Percentiles rank a stretch among this genome's conserved stretches.
Evolutionary conservation across 495 filamentous ascomycete genomes (phyloP).

Genomic region (Podospora didyma): DNA sequence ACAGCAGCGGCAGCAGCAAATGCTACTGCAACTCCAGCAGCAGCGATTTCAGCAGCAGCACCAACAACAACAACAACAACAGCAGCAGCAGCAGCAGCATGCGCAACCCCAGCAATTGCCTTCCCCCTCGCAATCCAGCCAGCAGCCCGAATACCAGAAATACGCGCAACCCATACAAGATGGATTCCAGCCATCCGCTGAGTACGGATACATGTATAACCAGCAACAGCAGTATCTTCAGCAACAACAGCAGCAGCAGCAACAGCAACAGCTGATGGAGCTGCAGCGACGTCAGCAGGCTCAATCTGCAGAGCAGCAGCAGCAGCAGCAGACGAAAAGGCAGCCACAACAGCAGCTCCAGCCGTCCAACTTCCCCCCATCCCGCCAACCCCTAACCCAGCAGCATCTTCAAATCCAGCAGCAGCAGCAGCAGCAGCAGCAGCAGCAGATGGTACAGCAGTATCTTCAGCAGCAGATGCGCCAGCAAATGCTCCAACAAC

Average conservation of each 20-base stretch:
- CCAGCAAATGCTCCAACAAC: not conserved
- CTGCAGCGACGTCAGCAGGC: not conserved
- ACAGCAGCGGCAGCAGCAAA: too few species aligned
- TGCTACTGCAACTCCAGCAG: too few species aligned
- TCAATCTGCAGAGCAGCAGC: not conserved
- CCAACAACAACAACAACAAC: too few species aligned
- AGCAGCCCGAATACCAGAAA: too few species aligned
- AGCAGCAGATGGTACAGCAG: not conserved
- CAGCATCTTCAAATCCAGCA: not conserved
- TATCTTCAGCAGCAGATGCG: not conserved
- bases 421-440: not conserved
- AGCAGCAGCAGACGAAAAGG: not conserved
- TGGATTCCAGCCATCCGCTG: too few species aligned
- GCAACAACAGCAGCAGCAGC: not conserved
- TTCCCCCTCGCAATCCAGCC: too few species aligned
- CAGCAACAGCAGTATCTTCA: not conserved
- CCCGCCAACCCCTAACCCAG: not conserved
- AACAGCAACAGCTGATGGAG: not conserved
- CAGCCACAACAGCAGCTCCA: not conserved
- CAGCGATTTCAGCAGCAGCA: too few species aligned
- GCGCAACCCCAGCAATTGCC: too few species aligned
- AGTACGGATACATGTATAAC: too few species aligned
- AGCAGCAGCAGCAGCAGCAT: too few species aligned
- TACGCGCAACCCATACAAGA: too few species aligned
- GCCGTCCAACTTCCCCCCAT: too few species aligned